Evolutionary conservation across 2,329 filamentous ascomycete species (phyloP), one percentile per base, ranked within the genome.

Genomic region (Aspergillus cejpii): DNA sequence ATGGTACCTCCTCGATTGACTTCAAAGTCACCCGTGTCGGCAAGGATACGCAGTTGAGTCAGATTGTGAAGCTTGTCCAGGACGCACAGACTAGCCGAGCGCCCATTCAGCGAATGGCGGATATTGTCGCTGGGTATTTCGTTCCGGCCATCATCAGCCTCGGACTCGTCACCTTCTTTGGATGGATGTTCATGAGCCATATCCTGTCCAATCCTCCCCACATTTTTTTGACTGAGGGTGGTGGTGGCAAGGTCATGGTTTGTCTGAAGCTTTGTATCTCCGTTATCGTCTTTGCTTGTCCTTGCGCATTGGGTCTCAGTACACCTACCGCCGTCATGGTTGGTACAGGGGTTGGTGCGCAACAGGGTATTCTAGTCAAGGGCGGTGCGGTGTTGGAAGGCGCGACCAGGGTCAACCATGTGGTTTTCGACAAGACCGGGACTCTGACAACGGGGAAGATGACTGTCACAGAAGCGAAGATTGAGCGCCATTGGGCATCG

Each of bases 281-380:
- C 0, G 92, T 98, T 54, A 94, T 98, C 61, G 92, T 97, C 15
- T 96, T 98, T 65, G 92, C 92, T 3, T 98, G 92, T 62, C 92
- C 92, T 14, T 98, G 92, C 62, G 92, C 92, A 1, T 80, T 98
- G n/a, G 92, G 92, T 44, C 77, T 98, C 14, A 90, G 89, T 19
- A 97, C 92, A 1, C 92, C 92, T 2, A 98, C 92, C 0, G 92
- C 92, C 2, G 90, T 98, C 63, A 97, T 98, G 92, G 92, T 98
- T 23, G 92, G 92, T 34, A 97, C 92, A n/a, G 92, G 92, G 47
- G 83, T 96, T 24, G 92, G 92, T 40, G 92, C 92, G 2, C 87
- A 96, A 67, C 85, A 95, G 56, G 92, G 92, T 19, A 98, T 98
- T 56, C 74, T 98, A n/a, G 89, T 97, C 65, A 98, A 98, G 70